Conservation (phyloP, 73 alveolate genomes). For the Blepharisma stoltei region DNA sequence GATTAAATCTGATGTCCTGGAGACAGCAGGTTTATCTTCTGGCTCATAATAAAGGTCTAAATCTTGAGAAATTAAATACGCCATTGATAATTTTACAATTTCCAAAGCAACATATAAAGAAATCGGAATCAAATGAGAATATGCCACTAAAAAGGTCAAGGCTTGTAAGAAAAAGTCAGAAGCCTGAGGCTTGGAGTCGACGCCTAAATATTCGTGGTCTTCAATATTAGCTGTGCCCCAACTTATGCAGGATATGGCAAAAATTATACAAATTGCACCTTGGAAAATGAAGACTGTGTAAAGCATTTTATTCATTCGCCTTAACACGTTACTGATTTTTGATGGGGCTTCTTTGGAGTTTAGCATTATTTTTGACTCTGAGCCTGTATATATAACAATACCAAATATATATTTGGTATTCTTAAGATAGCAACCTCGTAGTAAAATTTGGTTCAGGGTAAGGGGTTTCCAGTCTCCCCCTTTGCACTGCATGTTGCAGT, state of each 20-base stretch:
- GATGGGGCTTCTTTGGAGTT: constrained; percentile 90
- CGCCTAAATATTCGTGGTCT: constrained; percentile 27
- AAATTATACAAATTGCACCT: constrained; percentile 31
- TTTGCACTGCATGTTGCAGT: background rate
- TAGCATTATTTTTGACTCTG: constrained; percentile 93
- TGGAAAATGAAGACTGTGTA: constrained; percentile 44
- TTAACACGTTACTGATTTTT: constrained; percentile 74
- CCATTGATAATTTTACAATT: constrained; percentile 82
- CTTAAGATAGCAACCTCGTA: constrained; percentile 90
- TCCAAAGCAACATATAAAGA: constrained; percentile 94
- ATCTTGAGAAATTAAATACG: constrained; percentile 78
- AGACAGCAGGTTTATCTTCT: constrained; percentile 78
- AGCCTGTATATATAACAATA: constrained; percentile 91
- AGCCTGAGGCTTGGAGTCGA: background rate
- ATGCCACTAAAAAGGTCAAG: constrained; percentile 33
- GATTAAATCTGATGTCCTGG: constrained; percentile 95
- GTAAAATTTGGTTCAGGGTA: constrained; percentile 72
- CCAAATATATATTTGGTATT: constrained; percentile 89
- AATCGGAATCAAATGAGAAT: constrained; percentile 94
- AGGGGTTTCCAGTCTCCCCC: constrained; percentile 28
- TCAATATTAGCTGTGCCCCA: constrained; percentile 7
- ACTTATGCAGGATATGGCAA: constrained; percentile 27
- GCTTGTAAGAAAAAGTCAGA: constrained; percentile 8
- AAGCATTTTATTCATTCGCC: constrained; percentile 45
- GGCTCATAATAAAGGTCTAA: constrained; percentile 64